Evolutionary conservation across 2,329 filamentous ascomycete species (phyloP), one percentile per base, ranked within the genome.

Genomic region (Fusarium clavum): DNA sequence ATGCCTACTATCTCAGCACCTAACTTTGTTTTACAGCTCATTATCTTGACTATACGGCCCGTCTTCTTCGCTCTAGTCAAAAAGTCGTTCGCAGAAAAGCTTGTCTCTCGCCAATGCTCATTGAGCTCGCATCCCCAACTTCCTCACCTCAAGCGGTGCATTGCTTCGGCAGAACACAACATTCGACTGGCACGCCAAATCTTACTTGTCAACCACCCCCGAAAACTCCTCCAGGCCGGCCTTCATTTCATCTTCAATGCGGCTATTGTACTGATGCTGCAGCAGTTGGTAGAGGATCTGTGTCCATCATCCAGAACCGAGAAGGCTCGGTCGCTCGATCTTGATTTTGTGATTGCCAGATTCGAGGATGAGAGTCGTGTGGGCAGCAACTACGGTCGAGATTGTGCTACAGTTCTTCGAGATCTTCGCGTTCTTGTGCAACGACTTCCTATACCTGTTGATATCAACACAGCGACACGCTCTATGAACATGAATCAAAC

Each of bases 221-320:
- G 78, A 16, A 83, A 81, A 66, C 78, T 84, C 5, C 78, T 84
- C 11, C 80, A 85, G 43, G 78, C 81, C 0, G 81, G 82, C 12
- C 77, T 86, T 52, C 84, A 86, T 74, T 81, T 82, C 68, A 79
- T 86, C 41, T 86, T 86, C 77, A 85, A 85, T 71, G 83, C 84
- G 5, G 82, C 83, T 58, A 78, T 85, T 40, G 79, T 85, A 20
- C 78, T 87, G 32, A 79, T 85, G 57, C 78, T 87, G 56, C 80
- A 83, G 61, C 79, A 82, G 62, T 78, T 86, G 25, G 76, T 84
- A 5, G 79, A 79, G 43, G 74, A 78, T 24, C 76, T 79, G 38
- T 61, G 71, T 32, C 62, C 64, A 24, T 48, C 75, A 70, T 53
- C 73, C 63, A 38, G 78, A 34, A 73, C 75, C 10, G 62, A 69